Evolutionary conservation across 805 yeast genomes (phyloP).

Genomic region (Zygotorulaspora danielsina): DNA sequence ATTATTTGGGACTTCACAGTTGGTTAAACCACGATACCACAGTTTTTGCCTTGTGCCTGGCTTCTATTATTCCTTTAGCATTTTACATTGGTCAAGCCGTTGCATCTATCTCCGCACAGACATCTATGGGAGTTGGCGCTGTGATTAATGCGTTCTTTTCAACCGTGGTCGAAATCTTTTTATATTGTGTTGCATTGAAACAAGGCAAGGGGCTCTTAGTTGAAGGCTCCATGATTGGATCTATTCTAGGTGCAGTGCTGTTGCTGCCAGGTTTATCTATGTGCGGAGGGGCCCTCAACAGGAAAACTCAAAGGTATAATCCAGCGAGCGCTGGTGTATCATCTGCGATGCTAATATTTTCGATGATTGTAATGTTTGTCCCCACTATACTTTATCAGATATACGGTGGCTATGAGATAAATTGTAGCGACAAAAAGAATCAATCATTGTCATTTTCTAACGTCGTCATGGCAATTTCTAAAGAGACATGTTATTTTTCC

Average conservation of each 20-base stretch:
- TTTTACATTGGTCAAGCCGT: conserved; percentile 98
- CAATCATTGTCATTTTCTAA: conserved; percentile 27
- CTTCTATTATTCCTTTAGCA: conserved; percentile 88
- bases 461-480: conserved; percentile 43
- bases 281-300: conserved; percentile 93
- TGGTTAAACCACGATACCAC: conserved; percentile 53
- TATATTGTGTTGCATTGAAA: conserved; percentile 85
- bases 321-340: conserved; percentile 97
- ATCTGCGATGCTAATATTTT: conserved; percentile 89
- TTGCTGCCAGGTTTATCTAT: conserved; percentile 90
- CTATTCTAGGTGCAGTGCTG: conserved; percentile 86
- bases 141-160: conserved; percentile 97
- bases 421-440: conserved; percentile 44
- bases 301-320: conserved; percentile 92
- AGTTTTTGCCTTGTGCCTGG: conserved; percentile 69
- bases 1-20: conserved; percentile 36
- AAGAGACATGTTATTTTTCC: conserved; percentile 58
- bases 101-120: conserved; percentile 97
- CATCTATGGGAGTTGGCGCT: conserved; percentile 98
- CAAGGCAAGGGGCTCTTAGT: conserved; percentile 85
- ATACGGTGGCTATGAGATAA: conserved; percentile 78
- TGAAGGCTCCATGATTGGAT: conserved; percentile 94
- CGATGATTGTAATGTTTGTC: conserved; percentile 84
- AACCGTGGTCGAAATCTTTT: conserved; percentile 86
- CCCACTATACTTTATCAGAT: conserved; percentile 89